Conservation (phyloP, 495 filamentous ascomycete species). For the Lasiosphaeria hispida region DNA sequence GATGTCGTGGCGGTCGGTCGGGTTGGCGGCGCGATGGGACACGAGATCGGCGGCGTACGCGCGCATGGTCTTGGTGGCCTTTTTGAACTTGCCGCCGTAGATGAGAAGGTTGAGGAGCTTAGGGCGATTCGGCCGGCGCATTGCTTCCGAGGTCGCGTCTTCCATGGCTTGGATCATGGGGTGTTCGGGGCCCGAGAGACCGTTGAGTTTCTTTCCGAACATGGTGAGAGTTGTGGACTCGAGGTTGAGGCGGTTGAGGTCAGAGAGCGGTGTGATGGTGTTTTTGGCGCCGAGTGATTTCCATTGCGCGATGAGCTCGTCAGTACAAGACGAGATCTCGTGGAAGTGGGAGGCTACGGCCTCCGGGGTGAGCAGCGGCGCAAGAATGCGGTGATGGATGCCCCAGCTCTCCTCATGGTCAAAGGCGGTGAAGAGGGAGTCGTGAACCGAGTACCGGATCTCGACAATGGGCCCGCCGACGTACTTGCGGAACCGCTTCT, state of each 20-base stretch:
- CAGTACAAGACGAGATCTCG: constrained; percentile 64
- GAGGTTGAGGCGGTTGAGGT: constrained; percentile 69
- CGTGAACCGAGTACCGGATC: constrained; percentile 57
- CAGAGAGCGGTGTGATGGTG: constrained; percentile 55
- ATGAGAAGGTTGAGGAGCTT: constrained; percentile 54
- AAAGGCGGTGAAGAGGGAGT: constrained; percentile 69
- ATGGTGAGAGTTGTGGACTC: constrained; percentile 62
- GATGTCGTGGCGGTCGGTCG: constrained; percentile 62
- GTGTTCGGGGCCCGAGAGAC: constrained; percentile 58
- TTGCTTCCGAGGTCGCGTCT: constrained; percentile 58
- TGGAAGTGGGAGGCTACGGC: constrained; percentile 59
- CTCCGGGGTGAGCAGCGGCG: constrained; percentile 63
- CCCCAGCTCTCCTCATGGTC: constrained; percentile 64
- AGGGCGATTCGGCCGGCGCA: constrained; percentile 53
- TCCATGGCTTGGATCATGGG: constrained; percentile 66
- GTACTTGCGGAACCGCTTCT: constrained; percentile 63
- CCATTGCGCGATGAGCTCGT: constrained; percentile 70
- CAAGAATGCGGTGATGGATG: constrained; percentile 67
- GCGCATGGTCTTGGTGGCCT: constrained; percentile 52
- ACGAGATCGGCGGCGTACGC: constrained; percentile 57
- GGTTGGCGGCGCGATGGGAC: constrained; percentile 53
- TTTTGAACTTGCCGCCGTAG: constrained; percentile 52
- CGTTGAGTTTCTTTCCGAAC: constrained; percentile 68
- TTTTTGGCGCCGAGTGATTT: constrained; percentile 50
- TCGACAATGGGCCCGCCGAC: constrained; percentile 54